phyloP scores from a whole-genome alignment of 2,329 filamentous ascomycete species.

The Cladosporium sphaerospermum region DNA sequence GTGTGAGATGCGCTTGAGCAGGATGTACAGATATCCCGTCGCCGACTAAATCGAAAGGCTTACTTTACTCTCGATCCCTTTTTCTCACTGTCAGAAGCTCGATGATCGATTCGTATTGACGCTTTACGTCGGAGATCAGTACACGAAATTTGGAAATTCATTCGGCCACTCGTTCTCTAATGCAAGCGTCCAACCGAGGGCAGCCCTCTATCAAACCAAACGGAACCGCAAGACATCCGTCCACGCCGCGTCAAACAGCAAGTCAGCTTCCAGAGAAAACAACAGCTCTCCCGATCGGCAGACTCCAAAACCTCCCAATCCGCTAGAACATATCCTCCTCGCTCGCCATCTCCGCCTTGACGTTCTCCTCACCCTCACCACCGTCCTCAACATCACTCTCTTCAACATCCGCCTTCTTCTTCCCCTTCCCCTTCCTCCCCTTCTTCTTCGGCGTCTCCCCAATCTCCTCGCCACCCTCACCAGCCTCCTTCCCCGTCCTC shows the following conservation, averaged over 20 bases:
- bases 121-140: too few relatives aligned
- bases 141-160: too few relatives aligned
- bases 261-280: too few relatives aligned
- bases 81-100: too few relatives aligned
- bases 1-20: background rate
- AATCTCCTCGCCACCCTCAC: background rate
- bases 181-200: too few relatives aligned
- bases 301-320: too few relatives aligned
- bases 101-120: too few relatives aligned
- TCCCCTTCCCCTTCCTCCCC: slow-evolving; percentile 1
- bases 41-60: slow-evolving; percentile 16
- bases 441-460: slow-evolving; percentile 3
- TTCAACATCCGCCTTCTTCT: background rate
- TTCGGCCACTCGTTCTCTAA: too few relatives aligned
- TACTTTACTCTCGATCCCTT: slow-evolving; percentile 4
- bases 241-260: too few relatives aligned
- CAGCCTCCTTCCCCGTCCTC: slow-evolving; percentile 3
- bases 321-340: background rate
- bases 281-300: too few relatives aligned
- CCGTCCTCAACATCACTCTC: background rate
- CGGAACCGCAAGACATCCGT: too few relatives aligned
- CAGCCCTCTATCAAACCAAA: too few relatives aligned
- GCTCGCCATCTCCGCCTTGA: background rate
- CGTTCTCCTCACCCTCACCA: background rate
- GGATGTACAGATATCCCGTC: slow-evolving; percentile 7